Evolutionary conservation across 2,329 filamentous ascomycete genomes (phyloP), one percentile per base, ranked within the genome.

Genomic region (Ophiognomonia clavigignenti-juglandacearum): DNA sequence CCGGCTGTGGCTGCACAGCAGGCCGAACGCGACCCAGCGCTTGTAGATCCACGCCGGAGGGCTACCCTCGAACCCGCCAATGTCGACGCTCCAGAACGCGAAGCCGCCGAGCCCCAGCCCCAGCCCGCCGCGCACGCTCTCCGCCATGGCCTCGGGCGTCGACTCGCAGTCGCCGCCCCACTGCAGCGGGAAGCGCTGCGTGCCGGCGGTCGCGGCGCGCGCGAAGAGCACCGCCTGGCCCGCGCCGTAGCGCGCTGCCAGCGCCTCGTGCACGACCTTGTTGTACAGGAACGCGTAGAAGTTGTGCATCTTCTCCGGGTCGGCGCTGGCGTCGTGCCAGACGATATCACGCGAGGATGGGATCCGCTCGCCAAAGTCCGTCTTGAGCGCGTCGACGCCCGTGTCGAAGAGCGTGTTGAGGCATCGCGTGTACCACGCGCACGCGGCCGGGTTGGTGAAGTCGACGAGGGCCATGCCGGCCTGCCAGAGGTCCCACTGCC

Each of bases 401-500:
- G 80, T 72, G 52, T 86, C 80, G 54, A 87, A 83, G 3, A 88
- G 72, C 3, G 71, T 71, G 44, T 78, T 73, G 34, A 88, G 70
- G 53, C 84, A 83, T 4, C 62, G 63, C 16, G 70, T 69, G 57
- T 82, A 88, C 85, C 85, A 88, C 22, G 70, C 64, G 47, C 74
- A 74, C 1, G 85, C 85, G 1, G 72, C 77, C 0, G 83, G 85
- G 63, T 88, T 88, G 6, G 85, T 88, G 59, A 88, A 84, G 58
- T 88, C 85, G 13, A 88, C 71, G 2, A 88, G 68, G 4, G 77
- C 84, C 85, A 88, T 88, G 29, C 85, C 85, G 2, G 83, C 83
- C 60, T 88, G 85, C 85, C 85, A 88, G 35, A 85, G 65, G 57
- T 88, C 85, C 82, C 83, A 87, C 63, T 88, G 85, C 79, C 81